phyloP scores from a whole-genome alignment of 2,329 filamentous ascomycete genomes.

The Colletotrichum sp. region DNA sequence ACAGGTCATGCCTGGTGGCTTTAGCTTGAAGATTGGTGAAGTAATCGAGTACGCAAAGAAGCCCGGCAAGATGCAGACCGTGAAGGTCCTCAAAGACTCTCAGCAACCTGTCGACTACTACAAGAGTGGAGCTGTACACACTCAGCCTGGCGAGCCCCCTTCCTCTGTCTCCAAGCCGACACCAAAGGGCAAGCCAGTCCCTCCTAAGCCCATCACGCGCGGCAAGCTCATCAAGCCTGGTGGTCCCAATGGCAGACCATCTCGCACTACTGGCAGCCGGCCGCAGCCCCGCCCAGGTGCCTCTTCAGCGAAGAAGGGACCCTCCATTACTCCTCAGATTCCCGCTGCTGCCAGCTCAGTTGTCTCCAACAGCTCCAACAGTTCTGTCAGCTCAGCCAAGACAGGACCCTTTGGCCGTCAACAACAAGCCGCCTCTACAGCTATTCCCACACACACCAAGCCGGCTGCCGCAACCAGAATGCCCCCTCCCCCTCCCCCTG shows the following conservation, averaged over 20 bases:
- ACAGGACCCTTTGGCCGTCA: constrained; percentile 22
- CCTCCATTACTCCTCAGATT: constrained; percentile 32
- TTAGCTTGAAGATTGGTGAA: constrained; percentile 84
- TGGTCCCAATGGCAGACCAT: constrained; percentile 81
- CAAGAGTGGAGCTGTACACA: constrained; percentile 93
- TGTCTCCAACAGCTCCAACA: background rate
- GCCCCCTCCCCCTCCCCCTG: constrained; percentile 68
- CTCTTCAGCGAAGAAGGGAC: constrained; percentile 20
- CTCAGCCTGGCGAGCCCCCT: constrained; percentile 80
- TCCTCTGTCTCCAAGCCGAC: constrained; percentile 84
- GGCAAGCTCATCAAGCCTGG: constrained; percentile 92
- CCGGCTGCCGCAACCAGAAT: constrained; percentile 31
- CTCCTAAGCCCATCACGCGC: constrained; percentile 88
- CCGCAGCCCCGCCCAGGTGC: constrained; percentile 48
- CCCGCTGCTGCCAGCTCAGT: constrained; percentile 32
- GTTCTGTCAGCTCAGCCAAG: constrained; percentile 26
- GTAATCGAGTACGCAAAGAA: constrained; percentile 97
- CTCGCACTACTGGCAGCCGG: constrained; percentile 65
- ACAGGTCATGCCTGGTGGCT: constrained; percentile 76
- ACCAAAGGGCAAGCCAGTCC: constrained; percentile 84
- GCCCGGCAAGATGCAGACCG: constrained; percentile 85
- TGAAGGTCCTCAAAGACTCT: constrained; percentile 92
- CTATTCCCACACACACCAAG: constrained; percentile 19
- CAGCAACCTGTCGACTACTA: constrained; percentile 80
- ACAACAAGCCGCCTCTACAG: constrained; percentile 22